Evolutionary conservation across 1,284 basidiomycete genomes (phyloP), one percentile per base, ranked within the genome.

Genomic region (Cutaneotrichosporon arboriforme): DNA sequence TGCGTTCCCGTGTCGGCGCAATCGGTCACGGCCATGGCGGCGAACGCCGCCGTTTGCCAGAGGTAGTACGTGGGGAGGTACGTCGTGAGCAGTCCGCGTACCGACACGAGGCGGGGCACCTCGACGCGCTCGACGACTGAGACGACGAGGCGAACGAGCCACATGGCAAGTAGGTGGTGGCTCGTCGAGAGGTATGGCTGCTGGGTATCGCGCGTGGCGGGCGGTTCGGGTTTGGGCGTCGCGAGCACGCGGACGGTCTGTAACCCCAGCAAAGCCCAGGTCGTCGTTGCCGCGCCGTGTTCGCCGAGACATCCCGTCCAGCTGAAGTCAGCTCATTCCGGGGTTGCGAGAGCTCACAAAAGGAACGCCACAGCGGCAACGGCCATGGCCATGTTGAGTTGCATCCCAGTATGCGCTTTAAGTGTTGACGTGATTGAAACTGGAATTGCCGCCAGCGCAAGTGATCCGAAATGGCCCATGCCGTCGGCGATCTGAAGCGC

Each of bases 111-210:
- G 8, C 67, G 66, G 2, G 68, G 67, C 12, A 70, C 54, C 2
- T 49, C 41, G 22, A 69, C 35, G 0, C 52, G 44, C 41, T 70
- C 66, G 13, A 69, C 48, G 3, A 62, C 58, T 1, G 59, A 58
- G 37, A 68, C 52, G 18, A 69, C 46, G 49, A 60, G 62, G 41
- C 68, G 59, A 63, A 63, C 68, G 1, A 65, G 47, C 68, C 68
- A 70, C 34, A 70, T 68, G 3, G 66, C 67, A 8, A 69, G 55
- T 12, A 67, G 57, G 40, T 66, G 66, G 44, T 70, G 66, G 62
- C 63, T 66, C 26, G 60, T 51, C 8, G 52, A 66, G 56, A 66
- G 63, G 34, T 67, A 66, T 1, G 49, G 35, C 14, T 52, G 55
- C 51, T 62, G 64, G 2, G 49, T 51, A 4, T 55, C 52, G 2